Evolutionary conservation across 495 filamentous ascomycete species (phyloP), one percentile per base, ranked within the genome.

Genomic region (Penicillium cosmopolitanum): DNA sequence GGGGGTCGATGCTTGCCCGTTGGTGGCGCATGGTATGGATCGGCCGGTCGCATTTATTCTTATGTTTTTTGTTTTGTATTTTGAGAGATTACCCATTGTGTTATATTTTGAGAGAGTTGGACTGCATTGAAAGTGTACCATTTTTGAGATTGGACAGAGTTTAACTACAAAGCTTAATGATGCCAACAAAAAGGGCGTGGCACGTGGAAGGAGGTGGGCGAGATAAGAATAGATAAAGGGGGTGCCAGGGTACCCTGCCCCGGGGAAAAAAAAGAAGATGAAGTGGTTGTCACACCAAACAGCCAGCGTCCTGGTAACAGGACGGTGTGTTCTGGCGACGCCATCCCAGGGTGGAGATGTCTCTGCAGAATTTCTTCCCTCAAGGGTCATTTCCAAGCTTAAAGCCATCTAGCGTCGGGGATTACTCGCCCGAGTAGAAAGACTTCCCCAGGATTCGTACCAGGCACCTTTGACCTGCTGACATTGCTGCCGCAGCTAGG

Each of bases 301-400:
- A 73, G 69, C 67, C 70, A 69, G 61, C 51, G 68, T 70, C 71
- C 79, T 68, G 74, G 73, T 75, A 77, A 77, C 75, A 57, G 62
- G 70, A 68, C 73, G 78, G 76, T 84, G 81, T 84, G 72, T 75
- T 84, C 82, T 80, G 77, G 75, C 75, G 67, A 74, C 83, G 83
- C 83, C 83, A 83, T 72, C 74, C 78, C 71, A 77, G 78, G 82
- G 83, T 83, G 83, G 73, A 82, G 71, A 73, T 80, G 76, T 75
- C 79, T 84, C 80, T 86, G 83, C 83, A 83, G 81, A 84, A 84
- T 85, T 85, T 72, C 83, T 85, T 84, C 81, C 80, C 83, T 86
- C 81, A 81, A 84, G 79, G 65, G 73, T 85, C 79, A 80, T 76
- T 71, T 78, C 76, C 83, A 85, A 83, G 78, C 82, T 86, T 83